Evolutionary conservation across 805 yeast species (phyloP).

Genomic region (Ogataea ramenticola): DNA sequence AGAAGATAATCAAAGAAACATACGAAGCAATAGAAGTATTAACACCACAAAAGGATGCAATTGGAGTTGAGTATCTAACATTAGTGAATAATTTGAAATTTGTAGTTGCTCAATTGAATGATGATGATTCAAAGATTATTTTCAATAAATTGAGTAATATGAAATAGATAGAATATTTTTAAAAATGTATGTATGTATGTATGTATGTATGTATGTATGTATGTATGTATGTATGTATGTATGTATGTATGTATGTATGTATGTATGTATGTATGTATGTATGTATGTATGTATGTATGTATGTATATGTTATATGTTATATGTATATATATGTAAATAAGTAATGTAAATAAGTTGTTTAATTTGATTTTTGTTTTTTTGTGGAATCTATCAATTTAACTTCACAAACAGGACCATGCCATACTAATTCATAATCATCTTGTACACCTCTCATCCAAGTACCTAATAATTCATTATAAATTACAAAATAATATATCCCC

Average conservation of each 20-base stretch:
- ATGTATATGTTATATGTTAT: no score
- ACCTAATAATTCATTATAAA: conserved; percentile 70
- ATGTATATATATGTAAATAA: no score
- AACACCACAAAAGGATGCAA: conserved; percentile 1
- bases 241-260: no score
- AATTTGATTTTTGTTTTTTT: conserved; percentile 3
- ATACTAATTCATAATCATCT: conserved; percentile 45
- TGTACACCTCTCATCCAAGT: conserved; percentile 55
- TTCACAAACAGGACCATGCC: conserved; percentile 53
- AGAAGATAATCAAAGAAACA: conserved; percentile 1
- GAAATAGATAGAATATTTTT: no score
- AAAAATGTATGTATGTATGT: no score
- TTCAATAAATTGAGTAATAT: no score
- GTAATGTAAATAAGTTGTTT: no score
- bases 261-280: no score
- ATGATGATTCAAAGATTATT: no score
- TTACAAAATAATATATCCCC: conserved; percentile 81
- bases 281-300: no score
- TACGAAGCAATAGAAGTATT: conserved; percentile 1
- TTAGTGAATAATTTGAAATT: conserved; percentile 13
- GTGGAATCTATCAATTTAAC: conserved; percentile 21
- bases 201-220: no score
- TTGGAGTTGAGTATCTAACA: conserved; percentile 1
- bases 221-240: no score
- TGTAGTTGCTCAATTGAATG: conserved; percentile 3